Evolutionary conservation across 2,329 filamentous ascomycete species (phyloP).

Genomic region (Diplocarpon mali): DNA sequence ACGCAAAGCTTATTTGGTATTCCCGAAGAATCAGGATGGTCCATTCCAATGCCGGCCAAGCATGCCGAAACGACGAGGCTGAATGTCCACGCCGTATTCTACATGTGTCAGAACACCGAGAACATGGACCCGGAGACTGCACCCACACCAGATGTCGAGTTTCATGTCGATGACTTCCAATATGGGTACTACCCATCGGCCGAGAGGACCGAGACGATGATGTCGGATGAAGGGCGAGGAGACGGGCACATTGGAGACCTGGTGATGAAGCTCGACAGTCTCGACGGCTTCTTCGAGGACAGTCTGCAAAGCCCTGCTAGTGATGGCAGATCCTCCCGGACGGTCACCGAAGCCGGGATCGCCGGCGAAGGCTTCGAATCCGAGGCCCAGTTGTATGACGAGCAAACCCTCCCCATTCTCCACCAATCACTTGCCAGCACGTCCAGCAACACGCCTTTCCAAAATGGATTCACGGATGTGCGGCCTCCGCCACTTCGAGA

Average conservation of each 20-base stretch:
- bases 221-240: slow-evolving; percentile 60
- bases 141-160: slow-evolving; percentile 76
- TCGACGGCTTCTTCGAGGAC: slow-evolving; percentile 77
- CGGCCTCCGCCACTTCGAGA: slow-evolving; percentile 49
- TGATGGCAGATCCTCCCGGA: slow-evolving; percentile 50
- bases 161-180: slow-evolving; percentile 74
- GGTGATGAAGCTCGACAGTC: slow-evolving; percentile 65
- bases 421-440: slow-evolving; percentile 66
- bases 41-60: slow-evolving; percentile 81
- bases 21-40: slow-evolving; percentile 91
- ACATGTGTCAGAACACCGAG: slow-evolving; percentile 69
- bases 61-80: slow-evolving; percentile 77
- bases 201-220: slow-evolving; percentile 74
- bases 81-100: slow-evolving; percentile 94
- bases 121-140: slow-evolving; percentile 47
- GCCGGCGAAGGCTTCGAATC: slow-evolving; percentile 57
- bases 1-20: slow-evolving; percentile 95
- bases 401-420: slow-evolving; percentile 82
- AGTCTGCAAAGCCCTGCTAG: slow-evolving; percentile 42
- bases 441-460: slow-evolving; percentile 64
- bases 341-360: slow-evolving; percentile 54
- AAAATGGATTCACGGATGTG: slow-evolving; percentile 75
- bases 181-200: slow-evolving; percentile 52
- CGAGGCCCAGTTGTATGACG: slow-evolving; percentile 78
- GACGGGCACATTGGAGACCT: slow-evolving; percentile 73